Percentiles rank a stretch among this genome's conserved stretches.
phyloP scores from a whole-genome alignment of 495 filamentous ascomycete genomes.

The Hypomontagnella submonticulosa region DNA sequence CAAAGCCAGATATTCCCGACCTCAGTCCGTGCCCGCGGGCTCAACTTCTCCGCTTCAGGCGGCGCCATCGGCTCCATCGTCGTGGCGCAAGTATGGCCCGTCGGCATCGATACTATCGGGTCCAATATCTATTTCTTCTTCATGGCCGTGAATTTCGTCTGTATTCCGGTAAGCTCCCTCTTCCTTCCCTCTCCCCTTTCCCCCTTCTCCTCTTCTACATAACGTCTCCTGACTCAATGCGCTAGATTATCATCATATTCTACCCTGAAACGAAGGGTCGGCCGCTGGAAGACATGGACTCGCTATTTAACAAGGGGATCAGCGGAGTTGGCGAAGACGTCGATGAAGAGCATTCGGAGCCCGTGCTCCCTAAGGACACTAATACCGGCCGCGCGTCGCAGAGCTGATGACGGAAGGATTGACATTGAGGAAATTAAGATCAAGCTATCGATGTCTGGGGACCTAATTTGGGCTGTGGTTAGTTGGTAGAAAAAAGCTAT shows the following conservation, averaged over 20 bases:
- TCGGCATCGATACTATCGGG: conserved; percentile 62
- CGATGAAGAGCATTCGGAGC: conserved; percentile 36
- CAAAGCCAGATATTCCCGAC: conserved; percentile 62
- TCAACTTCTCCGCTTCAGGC: conserved; percentile 62
- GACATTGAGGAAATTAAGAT: background rate
- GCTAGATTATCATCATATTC: conserved; percentile 56
- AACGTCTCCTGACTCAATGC: background rate
- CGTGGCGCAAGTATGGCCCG: conserved; percentile 63
- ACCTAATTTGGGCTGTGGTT: no score
- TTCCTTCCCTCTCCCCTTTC: no score
- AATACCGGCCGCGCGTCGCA: conserved; percentile 7
- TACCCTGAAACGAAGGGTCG: conserved; percentile 67
- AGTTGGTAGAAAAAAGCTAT: no score
- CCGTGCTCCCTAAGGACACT: conserved; percentile 36
- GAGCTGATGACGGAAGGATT: conserved; percentile 6
- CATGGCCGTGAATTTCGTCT: conserved; percentile 63
- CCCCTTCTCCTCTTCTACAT: no score
- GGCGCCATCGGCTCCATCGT: conserved; percentile 63
- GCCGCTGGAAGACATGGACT: conserved; percentile 65
- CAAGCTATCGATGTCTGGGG: no score
- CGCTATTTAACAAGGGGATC: conserved; percentile 51
- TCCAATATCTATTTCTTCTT: conserved; percentile 70
- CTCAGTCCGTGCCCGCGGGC: conserved; percentile 60
- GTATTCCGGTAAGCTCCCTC: conserved; percentile 56
- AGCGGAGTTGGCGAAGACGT: conserved; percentile 10